Evolutionary conservation across 2,329 filamentous ascomycete genomes (phyloP), one percentile per base, ranked within the genome.

Genomic region (Ambrosiella beaveri): DNA sequence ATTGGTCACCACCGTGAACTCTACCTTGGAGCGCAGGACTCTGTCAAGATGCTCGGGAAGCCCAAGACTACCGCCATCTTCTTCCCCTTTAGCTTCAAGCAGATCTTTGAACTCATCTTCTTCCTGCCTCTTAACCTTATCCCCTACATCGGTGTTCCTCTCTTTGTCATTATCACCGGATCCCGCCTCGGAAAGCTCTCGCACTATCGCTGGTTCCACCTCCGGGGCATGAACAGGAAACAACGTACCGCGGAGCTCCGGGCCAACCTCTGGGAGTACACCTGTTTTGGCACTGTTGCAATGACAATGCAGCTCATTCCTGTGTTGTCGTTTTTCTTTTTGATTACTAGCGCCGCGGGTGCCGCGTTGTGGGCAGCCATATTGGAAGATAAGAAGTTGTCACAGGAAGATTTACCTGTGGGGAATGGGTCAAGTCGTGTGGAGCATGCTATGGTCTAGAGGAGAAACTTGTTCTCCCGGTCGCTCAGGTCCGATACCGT

Each of bases 211-310:
- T 96, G 93, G 75, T 96, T 90, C 67, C 80, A 89, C 65, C 74
- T 98, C 54, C 76, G 83, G 45, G 86, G 84, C 0, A 75, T 94
- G 63, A 78, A 78, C 45, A 88, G 84, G 68, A 82, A 85, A 64
- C 80, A 94, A 66, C 77, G 81, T 62, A 87, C 87, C 65, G 73
- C 73, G 36, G 88, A 86, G 64, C 79, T 91, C 36, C 76, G 76
- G 60, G 74, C 74, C 49, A 77, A 85, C 57, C 75, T 80, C 62
- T 86, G 87, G 79, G 86, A 93, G 60, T 97, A 96, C 67, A 84
- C 88, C 12, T 95, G 88, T 88, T 96, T 97, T 66, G 93, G 93
- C 13, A 88, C 86, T 0, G 76, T 93, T 3, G 87, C 89, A 54
- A 80, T 96, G 72, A 68, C 88, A 6, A 71, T 97, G 36, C 88